phyloP scores from a whole-genome alignment of 75 land plant genomes.

The Ceratopteris richardii region DNA sequence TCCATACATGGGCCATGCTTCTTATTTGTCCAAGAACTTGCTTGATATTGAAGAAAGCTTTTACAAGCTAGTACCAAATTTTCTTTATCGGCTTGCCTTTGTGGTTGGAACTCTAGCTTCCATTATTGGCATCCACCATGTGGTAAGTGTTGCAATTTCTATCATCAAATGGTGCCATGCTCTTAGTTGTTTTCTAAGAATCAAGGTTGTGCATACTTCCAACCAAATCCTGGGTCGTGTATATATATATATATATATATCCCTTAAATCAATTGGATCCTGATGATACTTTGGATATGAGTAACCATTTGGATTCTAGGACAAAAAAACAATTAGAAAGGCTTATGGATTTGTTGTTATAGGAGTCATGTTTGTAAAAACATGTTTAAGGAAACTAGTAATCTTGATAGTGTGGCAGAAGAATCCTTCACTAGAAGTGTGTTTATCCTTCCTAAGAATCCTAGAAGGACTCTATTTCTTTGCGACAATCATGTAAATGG shows the following conservation, averaged over 20 bases:
- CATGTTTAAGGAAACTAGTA: conserved; percentile 73
- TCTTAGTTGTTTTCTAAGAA: conserved; percentile 70
- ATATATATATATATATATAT: too few relatives aligned
- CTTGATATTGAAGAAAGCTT: too few relatives aligned
- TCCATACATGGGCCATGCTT: conserved; percentile 77
- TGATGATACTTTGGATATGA: conserved; percentile 58
- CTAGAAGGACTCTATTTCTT: conserved; percentile 36
- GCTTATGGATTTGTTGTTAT: conserved; percentile 76
- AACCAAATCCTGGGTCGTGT: conserved; percentile 62
- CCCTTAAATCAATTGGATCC: conserved; percentile 84
- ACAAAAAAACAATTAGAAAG: conserved; percentile 67
- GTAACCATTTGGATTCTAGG: conserved; percentile 59
- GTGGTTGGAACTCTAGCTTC: conserved; percentile 71
- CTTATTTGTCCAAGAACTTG: conserved; percentile 52
- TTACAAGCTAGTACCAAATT: too few relatives aligned
- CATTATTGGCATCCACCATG: conserved; percentile 71
- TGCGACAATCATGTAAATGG: conserved; percentile 36
- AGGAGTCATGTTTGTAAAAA: conserved; percentile 77
- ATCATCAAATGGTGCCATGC: conserved; percentile 66
- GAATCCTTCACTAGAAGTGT: conserved; percentile 21
- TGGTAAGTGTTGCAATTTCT: conserved; percentile 72
- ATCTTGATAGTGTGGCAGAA: conserved; percentile 71
- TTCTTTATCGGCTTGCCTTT: conserved; percentile 63
- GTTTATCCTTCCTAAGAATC: conserved; percentile 38
- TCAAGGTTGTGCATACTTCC: conserved; percentile 75